Conservation (phyloP, 2,329 filamentous ascomycete genomes). For the Dactylellina haptotyla region DNA sequence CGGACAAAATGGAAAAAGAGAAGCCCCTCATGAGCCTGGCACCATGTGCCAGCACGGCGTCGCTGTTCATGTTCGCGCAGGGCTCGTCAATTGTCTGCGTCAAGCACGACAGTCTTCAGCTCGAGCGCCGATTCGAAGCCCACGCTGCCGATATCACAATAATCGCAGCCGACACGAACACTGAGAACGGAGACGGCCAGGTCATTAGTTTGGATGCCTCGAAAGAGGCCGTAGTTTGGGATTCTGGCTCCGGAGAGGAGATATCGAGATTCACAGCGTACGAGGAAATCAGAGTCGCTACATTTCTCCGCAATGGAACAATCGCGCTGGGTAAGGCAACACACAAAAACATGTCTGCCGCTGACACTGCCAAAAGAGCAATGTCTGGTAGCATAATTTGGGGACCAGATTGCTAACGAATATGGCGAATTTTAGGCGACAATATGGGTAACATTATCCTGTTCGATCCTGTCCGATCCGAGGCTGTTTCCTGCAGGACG, state of each 20-base stretch:
- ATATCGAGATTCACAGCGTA: slow-evolving; percentile 92
- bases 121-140: slow-evolving; percentile 84
- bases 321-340: slow-evolving; percentile 86
- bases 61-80: slow-evolving; percentile 88
- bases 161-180: slow-evolving; percentile 89
- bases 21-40: slow-evolving; percentile 48
- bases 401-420: slow-evolving; percentile 41
- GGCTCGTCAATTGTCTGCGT: slow-evolving; percentile 83
- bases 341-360: slow-evolving; percentile 21
- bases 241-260: slow-evolving; percentile 89
- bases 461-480: slow-evolving; percentile 91
- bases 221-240: slow-evolving; percentile 95
- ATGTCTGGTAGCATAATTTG: not conserved
- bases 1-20: slow-evolving; percentile 39
- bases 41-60: slow-evolving; percentile 88
- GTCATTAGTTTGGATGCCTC: slow-evolving; percentile 93
- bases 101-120: slow-evolving; percentile 89
- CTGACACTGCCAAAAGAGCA: too few relatives aligned
- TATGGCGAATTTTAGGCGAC: slow-evolving; percentile 72
- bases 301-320: slow-evolving; percentile 97
- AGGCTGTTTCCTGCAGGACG: slow-evolving; percentile 89
- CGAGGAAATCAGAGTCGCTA: slow-evolving; percentile 81
- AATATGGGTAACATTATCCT: slow-evolving; percentile 90
- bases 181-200: slow-evolving; percentile 83
- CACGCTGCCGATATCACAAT: slow-evolving; percentile 85